A percentile compares a stretch with the other conserved stretches of the same genome.
Conservation (phyloP, 2,329 filamentous ascomycete genomes). For the Aspergillus piperis region DNA sequence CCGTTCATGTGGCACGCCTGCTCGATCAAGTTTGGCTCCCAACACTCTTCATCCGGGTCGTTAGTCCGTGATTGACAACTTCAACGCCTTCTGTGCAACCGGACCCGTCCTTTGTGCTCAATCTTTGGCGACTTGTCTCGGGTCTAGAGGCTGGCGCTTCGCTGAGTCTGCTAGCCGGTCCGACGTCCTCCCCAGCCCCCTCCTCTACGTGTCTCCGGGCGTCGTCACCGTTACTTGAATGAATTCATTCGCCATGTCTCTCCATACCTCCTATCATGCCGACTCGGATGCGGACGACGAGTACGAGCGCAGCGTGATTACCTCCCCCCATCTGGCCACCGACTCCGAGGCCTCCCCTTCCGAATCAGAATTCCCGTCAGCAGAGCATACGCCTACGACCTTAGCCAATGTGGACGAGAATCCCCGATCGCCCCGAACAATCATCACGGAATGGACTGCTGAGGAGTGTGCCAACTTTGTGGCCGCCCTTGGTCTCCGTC, state of each 20-base stretch:
- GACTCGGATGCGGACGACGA: slow-evolving; percentile 68
- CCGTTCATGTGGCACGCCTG: slow-evolving; percentile 22
- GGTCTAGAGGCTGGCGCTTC: neutral
- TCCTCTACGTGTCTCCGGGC: slow-evolving; percentile 13
- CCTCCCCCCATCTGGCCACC: slow-evolving; percentile 57
- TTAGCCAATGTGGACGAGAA: slow-evolving; percentile 56
- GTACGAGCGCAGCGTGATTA: slow-evolving; percentile 62
- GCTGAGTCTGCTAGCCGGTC: slow-evolving; percentile 8
- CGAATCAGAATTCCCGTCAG: slow-evolving; percentile 60
- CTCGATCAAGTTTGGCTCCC: slow-evolving; percentile 11
- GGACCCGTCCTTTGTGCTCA: neutral
- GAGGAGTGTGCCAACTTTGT: slow-evolving; percentile 92
- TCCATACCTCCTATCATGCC: slow-evolving; percentile 57
- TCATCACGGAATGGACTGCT: slow-evolving; percentile 65
- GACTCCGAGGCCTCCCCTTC: slow-evolving; percentile 61
- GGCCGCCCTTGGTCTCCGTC: slow-evolving; percentile 72
- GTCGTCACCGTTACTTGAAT: slow-evolving; percentile 16
- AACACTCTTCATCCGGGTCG: neutral
- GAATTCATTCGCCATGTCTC: slow-evolving; percentile 38
- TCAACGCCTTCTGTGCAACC: neutral
- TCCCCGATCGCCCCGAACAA: slow-evolving; percentile 55
- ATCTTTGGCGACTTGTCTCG: neutral
- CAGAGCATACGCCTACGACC: slow-evolving; percentile 65
- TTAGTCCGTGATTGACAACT: neutral
- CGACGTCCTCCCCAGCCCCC: slow-evolving; percentile 17